Base-by-base conservation (phyloP, 805 yeast genomes). In the Suhomyces kilbournensis region DNA sequence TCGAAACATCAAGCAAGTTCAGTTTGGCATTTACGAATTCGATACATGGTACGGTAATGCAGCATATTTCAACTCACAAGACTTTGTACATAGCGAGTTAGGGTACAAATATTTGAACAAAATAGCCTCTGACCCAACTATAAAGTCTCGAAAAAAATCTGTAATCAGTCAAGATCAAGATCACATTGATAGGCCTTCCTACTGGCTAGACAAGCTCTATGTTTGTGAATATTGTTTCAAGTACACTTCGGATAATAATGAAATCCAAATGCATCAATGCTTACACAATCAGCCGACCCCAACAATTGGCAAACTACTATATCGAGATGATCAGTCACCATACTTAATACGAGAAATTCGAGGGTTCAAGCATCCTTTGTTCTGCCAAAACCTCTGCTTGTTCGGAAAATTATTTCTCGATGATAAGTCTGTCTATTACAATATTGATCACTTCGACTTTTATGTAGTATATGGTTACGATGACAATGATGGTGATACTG, bases 31-130 rank as follows among this genome's bases (percentile, higher is more conserved):
- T 19, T 78, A 75, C 58, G 79, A 79, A 53, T 83, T 92, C 55
- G 78, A 83, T 50, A 86, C 97, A 2, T 90, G 97, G 97, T 91
- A 87, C 65, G 94, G 96, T 0, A 87, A 88, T 60, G 81, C 89
- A 3, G 96, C 90, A 0, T 86, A 90, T 64, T 89, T 91, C 56
- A 55, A 55, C 43, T 46, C 63, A 14, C 55, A 56, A 42, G 59
- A 57, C 47, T 22, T 67, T 12, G 78, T 75, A 53, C 78, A 77
- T 32, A 68, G 70, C 45, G 68, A 71, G 3, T 58, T 82, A 48
- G 88, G 85, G 3, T 76, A 68, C 56, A 69, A 71, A 35, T 66
- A 65, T 47, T 51, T 63, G 4, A 62, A 68, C 46, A 59, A 56
- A 48, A 48, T 54, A 53, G 63, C 49, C n/a, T 53, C 55, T 12